Percentiles rank a stretch among this genome's conserved stretches.
Evolutionary conservation across 139 green algal species (phyloP).

Genomic region (Helicosporidium sp.): DNA sequence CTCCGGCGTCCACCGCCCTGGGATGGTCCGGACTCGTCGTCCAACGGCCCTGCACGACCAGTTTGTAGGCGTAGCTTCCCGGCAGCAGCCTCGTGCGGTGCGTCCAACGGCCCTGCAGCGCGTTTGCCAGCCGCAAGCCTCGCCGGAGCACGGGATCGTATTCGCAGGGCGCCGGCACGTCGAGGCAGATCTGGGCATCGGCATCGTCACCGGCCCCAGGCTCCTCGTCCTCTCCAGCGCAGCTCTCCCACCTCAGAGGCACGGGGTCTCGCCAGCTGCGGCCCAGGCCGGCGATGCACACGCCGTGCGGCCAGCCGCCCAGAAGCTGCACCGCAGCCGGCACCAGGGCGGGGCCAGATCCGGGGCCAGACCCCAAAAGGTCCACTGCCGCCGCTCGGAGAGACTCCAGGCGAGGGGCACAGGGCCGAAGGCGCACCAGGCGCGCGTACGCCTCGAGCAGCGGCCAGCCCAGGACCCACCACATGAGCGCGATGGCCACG

Average conservation of each 20-base stretch:
- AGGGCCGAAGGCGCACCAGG: conserved; percentile 30
- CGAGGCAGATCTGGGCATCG: not conserved
- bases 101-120: not conserved
- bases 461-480: conserved; percentile 53
- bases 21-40: conserved; percentile 48
- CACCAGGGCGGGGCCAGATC: conserved; percentile 17
- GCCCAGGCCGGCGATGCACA: not conserved
- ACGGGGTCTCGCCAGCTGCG: not conserved
- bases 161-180: too few species aligned
- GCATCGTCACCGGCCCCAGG: conserved; percentile 2
- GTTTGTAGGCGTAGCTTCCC: conserved; percentile 71
- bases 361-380: conserved; percentile 41
- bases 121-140: too few species aligned
- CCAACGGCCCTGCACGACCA: conserved; percentile 69
- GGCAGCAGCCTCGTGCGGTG: conserved; percentile 15
- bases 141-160: too few species aligned
- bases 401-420: conserved; percentile 35
- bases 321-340: conserved; percentile 22
- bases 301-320: conserved; percentile 13
- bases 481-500: conserved; percentile 75
- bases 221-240: not conserved
- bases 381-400: conserved; percentile 64
- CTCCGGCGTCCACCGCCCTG: conserved; percentile 43
- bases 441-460: conserved; percentile 37
- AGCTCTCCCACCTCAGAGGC: not conserved